Percentiles rank a stretch among this genome's conserved stretches.
Evolutionary conservation across 2,329 filamentous ascomycete genomes (phyloP).

Genomic region (Phialophora chinensis): DNA sequence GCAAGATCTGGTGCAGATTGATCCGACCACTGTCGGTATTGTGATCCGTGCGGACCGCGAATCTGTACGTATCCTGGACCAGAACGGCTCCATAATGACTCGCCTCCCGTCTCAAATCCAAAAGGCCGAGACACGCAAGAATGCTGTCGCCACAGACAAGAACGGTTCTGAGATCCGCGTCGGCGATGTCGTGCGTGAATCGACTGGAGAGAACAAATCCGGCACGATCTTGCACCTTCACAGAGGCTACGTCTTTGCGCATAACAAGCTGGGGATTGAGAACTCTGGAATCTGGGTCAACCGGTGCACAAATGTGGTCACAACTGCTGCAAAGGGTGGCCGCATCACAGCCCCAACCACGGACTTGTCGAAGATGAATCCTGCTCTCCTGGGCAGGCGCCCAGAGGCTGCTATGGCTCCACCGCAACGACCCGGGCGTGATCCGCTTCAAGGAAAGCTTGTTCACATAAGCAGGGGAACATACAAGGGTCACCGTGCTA

Average conservation of each 20-base stretch:
- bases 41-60: slow-evolving; percentile 96
- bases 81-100: slow-evolving; percentile 81
- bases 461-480: slow-evolving; percentile 85
- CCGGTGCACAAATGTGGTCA: slow-evolving; percentile 82
- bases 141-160: slow-evolving; percentile 88
- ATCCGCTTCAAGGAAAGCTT: slow-evolving; percentile 86
- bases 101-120: slow-evolving; percentile 92
- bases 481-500: slow-evolving; percentile 91
- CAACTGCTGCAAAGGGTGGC: slow-evolving; percentile 92
- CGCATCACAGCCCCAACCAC: slow-evolving; percentile 71
- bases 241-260: slow-evolving; percentile 87
- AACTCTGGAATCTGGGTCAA: slow-evolving; percentile 91
- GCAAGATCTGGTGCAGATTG: slow-evolving; percentile 91
- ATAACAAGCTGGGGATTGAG: slow-evolving; percentile 77
- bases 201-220: slow-evolving; percentile 79
- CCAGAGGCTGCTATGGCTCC: slow-evolving; percentile 66
- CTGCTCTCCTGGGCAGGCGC: slow-evolving; percentile 62
- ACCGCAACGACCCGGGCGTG: slow-evolving; percentile 74
- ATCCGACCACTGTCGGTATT: slow-evolving; percentile 89
- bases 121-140: slow-evolving; percentile 79
- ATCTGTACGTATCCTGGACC: slow-evolving; percentile 85
- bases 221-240: slow-evolving; percentile 94
- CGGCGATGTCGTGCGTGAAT: slow-evolving; percentile 91
- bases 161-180: slow-evolving; percentile 90
- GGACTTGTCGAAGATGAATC: slow-evolving; percentile 90